Evolutionary conservation across 257 asterid species (phyloP).

Genomic region (Buddleja alternifolia): DNA sequence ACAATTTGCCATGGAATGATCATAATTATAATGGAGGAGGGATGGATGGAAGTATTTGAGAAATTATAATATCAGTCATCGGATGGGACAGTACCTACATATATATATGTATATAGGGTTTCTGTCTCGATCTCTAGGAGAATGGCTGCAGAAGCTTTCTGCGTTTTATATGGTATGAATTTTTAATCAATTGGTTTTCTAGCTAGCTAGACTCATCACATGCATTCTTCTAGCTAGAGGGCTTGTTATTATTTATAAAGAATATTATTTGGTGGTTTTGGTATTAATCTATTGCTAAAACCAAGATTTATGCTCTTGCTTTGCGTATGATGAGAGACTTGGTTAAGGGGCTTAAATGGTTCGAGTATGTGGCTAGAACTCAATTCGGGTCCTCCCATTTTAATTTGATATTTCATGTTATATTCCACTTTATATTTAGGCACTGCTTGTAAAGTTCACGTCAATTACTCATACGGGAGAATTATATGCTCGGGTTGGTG

Average conservation of each 20-base stretch:
- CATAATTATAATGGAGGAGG: slow-evolving; percentile 42
- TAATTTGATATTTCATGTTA: too few species aligned
- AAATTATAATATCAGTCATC: neutral
- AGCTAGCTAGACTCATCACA: slow-evolving; percentile 25
- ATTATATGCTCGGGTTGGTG: too few species aligned
- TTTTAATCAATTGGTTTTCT: slow-evolving; percentile 14
- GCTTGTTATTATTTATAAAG: neutral
- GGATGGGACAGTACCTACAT: neutral
- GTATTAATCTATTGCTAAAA: too few species aligned
- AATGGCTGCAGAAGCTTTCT: slow-evolving; percentile 1
- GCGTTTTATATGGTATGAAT: slow-evolving; percentile 8
- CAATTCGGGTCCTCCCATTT: too few species aligned
- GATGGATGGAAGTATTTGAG: slow-evolving; percentile 35
- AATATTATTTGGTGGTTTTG: slow-evolving; percentile 3
- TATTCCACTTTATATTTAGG: too few species aligned
- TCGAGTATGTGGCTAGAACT: too few species aligned
- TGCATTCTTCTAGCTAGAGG: slow-evolving; percentile 19
- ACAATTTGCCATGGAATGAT: slow-evolving; percentile 46
- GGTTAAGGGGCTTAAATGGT: too few species aligned
- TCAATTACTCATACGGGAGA: too few species aligned
- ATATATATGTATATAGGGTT: slow-evolving; percentile 43
- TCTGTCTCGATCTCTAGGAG: slow-evolving; percentile 27
- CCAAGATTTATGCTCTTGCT: too few species aligned
- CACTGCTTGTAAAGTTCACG: too few species aligned
- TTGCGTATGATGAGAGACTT: too few species aligned